Evolutionary conservation across 352 stramenopile species (phyloP).

Genomic region (Phytophthora nicotianae): DNA sequence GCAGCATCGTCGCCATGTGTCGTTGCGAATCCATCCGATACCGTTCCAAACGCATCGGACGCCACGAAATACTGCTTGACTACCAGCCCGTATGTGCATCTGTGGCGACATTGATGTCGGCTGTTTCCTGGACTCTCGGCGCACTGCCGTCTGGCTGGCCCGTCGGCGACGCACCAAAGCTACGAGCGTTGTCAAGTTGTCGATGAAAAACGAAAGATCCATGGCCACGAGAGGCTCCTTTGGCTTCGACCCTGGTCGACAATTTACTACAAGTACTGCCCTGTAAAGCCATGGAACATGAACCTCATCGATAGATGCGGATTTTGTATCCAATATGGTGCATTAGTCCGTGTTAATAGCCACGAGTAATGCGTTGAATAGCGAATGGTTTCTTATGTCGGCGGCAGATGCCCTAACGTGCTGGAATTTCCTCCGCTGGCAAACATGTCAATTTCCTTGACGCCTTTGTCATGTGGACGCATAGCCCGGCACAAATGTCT

Average conservation of each 20-base stretch:
- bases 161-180: constrained; percentile 3
- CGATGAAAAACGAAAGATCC: constrained; percentile 7
- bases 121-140: constrained; percentile 3
- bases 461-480: not conserved
- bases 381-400: constrained; percentile 5
- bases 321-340: too few species aligned
- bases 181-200: constrained; percentile 6
- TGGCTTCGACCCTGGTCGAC: not conserved
- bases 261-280: not conserved
- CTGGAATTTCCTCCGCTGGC: constrained; percentile 12
- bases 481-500: not conserved
- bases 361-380: not conserved
- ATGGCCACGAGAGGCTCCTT: not conserved
- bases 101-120: not conserved
- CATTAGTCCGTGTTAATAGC: not conserved
- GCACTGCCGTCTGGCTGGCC: constrained; percentile 1
- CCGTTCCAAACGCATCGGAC: constrained; percentile 9
- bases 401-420: not conserved
- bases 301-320: too few species aligned
- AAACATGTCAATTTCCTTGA: constrained; percentile 8
- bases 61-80: constrained; percentile 9
- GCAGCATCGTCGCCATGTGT: constrained; percentile 5
- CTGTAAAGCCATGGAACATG: too few species aligned
- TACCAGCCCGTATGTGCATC: constrained; percentile 2
- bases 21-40: constrained; percentile 11